A percentile compares a stretch with the other conserved stretches of the same genome.
These are phyloP conservation scores for Podaxis rugospora DNA, from an alignment of 768 basidiomycete species.

Conservation along the genomic window DNA sequence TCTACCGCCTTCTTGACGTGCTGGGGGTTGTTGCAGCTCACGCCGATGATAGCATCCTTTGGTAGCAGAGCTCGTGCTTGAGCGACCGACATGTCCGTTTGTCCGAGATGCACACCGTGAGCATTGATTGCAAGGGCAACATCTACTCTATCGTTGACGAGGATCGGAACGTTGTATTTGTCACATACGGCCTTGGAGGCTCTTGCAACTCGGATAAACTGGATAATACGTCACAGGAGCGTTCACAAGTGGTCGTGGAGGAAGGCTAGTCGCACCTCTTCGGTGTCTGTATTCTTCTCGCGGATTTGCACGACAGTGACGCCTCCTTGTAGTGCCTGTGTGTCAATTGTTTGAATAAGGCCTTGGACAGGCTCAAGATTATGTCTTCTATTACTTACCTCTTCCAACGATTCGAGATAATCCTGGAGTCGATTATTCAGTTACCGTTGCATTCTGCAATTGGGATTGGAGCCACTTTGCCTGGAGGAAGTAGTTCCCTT, in stretches of 20 bases:
- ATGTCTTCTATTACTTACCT: slow-evolving; percentile 37
- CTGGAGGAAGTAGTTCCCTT: slow-evolving; percentile 66
- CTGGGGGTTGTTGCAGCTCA: slow-evolving; percentile 66
- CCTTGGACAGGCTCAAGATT: background rate
- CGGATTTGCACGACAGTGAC: slow-evolving; percentile 88
- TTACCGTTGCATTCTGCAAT: slow-evolving; percentile 1
- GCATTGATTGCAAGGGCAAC: slow-evolving; percentile 76
- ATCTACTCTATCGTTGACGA: slow-evolving; percentile 89
- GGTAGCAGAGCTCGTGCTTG: slow-evolving; percentile 69
- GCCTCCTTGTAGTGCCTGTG: slow-evolving; percentile 76
- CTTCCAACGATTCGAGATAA: slow-evolving; percentile 71
- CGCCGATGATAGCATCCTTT: slow-evolving; percentile 66
- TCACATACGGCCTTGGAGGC: slow-evolving; percentile 69
- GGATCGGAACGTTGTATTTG: slow-evolving; percentile 72
- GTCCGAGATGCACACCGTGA: slow-evolving; percentile 85
- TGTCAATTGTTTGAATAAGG: slow-evolving; percentile 2
- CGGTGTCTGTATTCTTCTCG: slow-evolving; percentile 80
- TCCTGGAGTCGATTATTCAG: slow-evolving; percentile 33
- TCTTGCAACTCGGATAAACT: slow-evolving; percentile 78
- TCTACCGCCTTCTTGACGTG: slow-evolving; percentile 61
- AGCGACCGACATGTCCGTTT: slow-evolving; percentile 75
- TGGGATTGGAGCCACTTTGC: slow-evolving; percentile 48
- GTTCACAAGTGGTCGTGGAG: background rate
- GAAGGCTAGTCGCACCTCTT: slow-evolving; percentile 50
- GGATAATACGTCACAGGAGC: background rate